phyloP scores from a whole-genome alignment of 208 protist species.

The Trichomonas gallinae region DNA sequence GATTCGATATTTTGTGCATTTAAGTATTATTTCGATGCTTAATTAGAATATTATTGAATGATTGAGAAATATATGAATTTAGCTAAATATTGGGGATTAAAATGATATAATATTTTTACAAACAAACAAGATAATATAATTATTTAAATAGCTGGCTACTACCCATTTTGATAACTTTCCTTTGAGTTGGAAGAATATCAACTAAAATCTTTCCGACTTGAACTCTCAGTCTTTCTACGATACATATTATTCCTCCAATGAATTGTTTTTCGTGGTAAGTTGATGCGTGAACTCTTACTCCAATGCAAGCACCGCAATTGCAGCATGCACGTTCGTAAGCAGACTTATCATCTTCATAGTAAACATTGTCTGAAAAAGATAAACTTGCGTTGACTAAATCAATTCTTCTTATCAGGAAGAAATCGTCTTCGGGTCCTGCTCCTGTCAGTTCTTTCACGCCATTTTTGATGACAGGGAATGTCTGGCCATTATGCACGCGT shows the following conservation, averaged over 20 bases:
- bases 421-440: not conserved
- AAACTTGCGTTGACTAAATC: not conserved
- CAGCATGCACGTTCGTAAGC: not conserved
- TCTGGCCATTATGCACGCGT: not conserved
- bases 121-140: too few relatives aligned
- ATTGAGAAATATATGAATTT: too few relatives aligned
- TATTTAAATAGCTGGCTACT: too few relatives aligned
- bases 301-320: not conserved
- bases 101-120: too few relatives aligned
- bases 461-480: not conserved
- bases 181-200: not conserved
- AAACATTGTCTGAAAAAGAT: not conserved
- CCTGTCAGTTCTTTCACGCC: not conserved
- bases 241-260: not conserved
- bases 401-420: not conserved
- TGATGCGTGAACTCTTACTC: not conserved
- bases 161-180: not conserved
- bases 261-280: not conserved
- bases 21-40: too few relatives aligned
- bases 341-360: not conserved
- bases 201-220: not conserved
- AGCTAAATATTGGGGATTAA: too few relatives aligned
- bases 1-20: too few relatives aligned
- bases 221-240: not conserved
- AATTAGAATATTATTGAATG: too few relatives aligned